Base-by-base conservation (phyloP, 169 alveolate species). In the Plasmodium malariae region DNA sequence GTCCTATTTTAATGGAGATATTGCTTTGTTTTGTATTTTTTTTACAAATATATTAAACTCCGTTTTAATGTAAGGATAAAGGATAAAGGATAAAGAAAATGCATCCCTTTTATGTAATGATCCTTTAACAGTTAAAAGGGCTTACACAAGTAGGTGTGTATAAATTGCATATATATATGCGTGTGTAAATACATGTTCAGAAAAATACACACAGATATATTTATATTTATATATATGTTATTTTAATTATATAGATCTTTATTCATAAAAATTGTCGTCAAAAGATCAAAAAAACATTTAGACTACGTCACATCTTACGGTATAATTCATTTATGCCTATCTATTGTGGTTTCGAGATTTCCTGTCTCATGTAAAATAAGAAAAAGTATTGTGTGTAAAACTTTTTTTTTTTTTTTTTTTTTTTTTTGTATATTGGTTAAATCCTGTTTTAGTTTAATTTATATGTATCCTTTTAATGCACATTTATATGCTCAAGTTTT, bases 261-360 rank as follows among this genome's bases (percentile, higher is more conserved):
- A 9, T 49, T 49, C 32, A 51, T 30, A 45, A 71, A 71, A 51
- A 5, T 71, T 24, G 28, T 48, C 26, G 85, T 45, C 4, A 48
- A 34, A 49, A 71, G 68, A 71, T 9, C 85, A 14, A 71, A 71
- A 51, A 71, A 71, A 48, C 49, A 68, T 30, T 71, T 71, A 32
- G 85, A 49, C 55, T 71, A 71, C 24, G 85, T 49, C n/a, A 2
- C 49, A 34, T 48, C 85, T 2, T 71, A 51, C 49, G 11, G 28
- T 26, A 26, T 71, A 48, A 71, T 71, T 26, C 85, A 71, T 30
- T 71, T 71, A 11, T 12, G 45, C 26, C 32, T 71, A 30, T 49
- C 48, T 51, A 1, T 17, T 17, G 3, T 48, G 2, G 48, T 49
- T 12, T 71, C 49, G 7, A 68, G 65, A 17, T 24, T 71, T 45